Evolutionary conservation across 345 rosid genomes (phyloP), one percentile per base, ranked within the genome.

Genomic region (Salix exigua): DNA sequence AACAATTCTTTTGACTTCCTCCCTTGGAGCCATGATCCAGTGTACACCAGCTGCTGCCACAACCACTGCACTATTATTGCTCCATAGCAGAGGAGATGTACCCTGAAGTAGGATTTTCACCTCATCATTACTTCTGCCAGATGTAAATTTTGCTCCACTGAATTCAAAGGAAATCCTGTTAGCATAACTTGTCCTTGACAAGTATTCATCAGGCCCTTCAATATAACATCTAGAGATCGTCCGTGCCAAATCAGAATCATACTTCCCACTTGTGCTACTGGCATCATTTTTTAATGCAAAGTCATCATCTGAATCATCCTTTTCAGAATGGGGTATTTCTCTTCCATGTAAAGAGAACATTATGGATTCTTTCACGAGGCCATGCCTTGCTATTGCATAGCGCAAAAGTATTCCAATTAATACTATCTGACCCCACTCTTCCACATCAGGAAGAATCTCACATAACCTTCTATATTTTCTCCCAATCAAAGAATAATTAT

Each of bases 361-460:
- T 82, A 96, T 79, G 30, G 98, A 96, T 81, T 96, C 96, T 84
- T 91, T 85, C 75, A 89, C 98, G 75, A 96, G 89, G 66, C 99
- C 97, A 78, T 91, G 93, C 84, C 90, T 85, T 60, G 98, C 97
- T 73, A 91, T 86, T 48, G 85, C 89, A 76, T 90, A 93, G 63
- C 88, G 94, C 79, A 92, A 79, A 75, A 96, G 97, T 75, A 89
- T 91, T 71, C 88, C 88, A 68, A 87, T 96, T 72, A 93, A 87
- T 81, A 86, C 77, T 83, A 93, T 93, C 85, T 91, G 98, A 75
- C 99, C 99, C 99, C 99, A 96, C 76, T 93, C 99, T 86, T 96
- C 99, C 68, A 93, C 96, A 68, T 96, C 98, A 44, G 98, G 99
- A 80, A 96, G 97, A 82, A 92, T 86, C 85, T 93, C 91, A 75